Conservation (phyloP, 306 rosid species). For the Leucaena leucocephala region DNA sequence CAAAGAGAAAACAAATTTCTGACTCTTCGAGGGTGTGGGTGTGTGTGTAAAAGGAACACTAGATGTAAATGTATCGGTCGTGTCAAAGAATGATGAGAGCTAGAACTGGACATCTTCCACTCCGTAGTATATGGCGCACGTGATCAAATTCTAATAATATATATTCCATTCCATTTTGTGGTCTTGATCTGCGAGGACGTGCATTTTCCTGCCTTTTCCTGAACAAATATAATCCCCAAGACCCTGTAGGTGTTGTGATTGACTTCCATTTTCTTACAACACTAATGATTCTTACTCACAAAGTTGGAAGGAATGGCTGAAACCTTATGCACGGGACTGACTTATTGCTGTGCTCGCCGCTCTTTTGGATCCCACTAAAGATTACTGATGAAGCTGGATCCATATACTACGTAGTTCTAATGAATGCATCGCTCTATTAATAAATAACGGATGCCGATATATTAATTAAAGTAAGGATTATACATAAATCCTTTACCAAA, state of each 20-base stretch:
- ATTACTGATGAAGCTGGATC: no score
- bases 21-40: neutral
- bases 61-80: no score
- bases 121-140: neutral
- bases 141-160: neutral
- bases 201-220: neutral
- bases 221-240: neutral
- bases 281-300: neutral
- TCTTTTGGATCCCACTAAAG: neutral
- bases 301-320: neutral
- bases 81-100: no score
- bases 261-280: neutral
- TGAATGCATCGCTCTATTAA: neutral
- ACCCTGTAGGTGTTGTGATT: neutral
- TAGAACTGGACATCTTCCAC: neutral
- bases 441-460: no score
- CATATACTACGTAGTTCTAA: neutral
- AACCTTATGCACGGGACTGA: neutral
- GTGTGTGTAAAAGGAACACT: neutral
- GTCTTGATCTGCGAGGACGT: neutral
- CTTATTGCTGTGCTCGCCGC: neutral
- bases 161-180: neutral
- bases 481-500: neutral
- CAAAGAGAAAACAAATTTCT: no score
- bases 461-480: neutral